Base-by-base conservation (phyloP, 2,329 filamentous ascomycete genomes). In the Graphilbum fragrans region DNA sequence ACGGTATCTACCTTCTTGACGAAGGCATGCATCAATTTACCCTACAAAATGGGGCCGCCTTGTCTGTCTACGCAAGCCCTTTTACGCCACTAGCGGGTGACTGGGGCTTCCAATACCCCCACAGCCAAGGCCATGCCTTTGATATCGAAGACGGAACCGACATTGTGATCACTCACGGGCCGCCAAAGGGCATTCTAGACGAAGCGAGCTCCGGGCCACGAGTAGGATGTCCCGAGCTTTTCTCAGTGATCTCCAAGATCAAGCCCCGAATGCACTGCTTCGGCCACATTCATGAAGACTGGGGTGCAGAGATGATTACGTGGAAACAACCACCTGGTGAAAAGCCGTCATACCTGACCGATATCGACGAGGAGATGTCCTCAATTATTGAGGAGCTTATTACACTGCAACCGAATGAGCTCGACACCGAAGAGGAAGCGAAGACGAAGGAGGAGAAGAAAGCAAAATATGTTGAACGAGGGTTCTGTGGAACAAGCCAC, bases 221-320 rank as follows among this genome's bases (percentile, higher is more conserved):
- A 14, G 60, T 58, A 17, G 69, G 72, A 18, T 69, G 68, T 44
- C 48, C 49, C 0, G 45, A 61, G 16, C 60, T 77, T 3, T 64
- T 73, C 41, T 53, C 52, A 0, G 67, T 72, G 0, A 50, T 77
- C 0, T 57, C 61, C 2, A 50, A 51, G 0, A 59, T 64, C 1
- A 58, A 56, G 23, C 72, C 72, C 2, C 52, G 53, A 7, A 46
- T 77, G 4, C 69, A 74, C 51, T 75, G 70, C 52, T 77, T 75
- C 44, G 72, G 72, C 0, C 73, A 77, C 46, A 68, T 76, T n/a
- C 73, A 77, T 50, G 69, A 74, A 47, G 66, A 61, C 0, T 80
- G 74, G 71, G 77, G 77, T 3, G 67, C 63, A 0, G 68, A 66
- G 40, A 44, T 72, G 3, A 64, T 74, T 0, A 56, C 58, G 1